Conservation (phyloP, 2,329 filamentous ascomycete species). For the Colletotrichum filicis region DNA sequence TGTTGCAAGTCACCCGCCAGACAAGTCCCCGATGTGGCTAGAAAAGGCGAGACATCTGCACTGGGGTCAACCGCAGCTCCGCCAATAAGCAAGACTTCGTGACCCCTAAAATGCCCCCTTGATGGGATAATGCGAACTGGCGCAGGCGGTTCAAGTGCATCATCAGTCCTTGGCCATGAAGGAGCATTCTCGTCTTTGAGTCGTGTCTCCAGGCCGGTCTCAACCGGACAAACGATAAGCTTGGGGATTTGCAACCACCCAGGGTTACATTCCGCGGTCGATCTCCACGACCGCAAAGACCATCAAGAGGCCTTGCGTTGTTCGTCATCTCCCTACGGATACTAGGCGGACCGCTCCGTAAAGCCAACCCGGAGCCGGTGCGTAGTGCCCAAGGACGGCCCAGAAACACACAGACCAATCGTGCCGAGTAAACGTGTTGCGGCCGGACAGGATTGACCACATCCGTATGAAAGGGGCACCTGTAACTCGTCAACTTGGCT, state of each 20-base stretch:
- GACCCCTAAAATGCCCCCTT: neutral
- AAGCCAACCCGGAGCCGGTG: slow-evolving; percentile 22
- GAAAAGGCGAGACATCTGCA: neutral
- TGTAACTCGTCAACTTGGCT: neutral
- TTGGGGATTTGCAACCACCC: slow-evolving; percentile 5
- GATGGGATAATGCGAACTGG: neutral
- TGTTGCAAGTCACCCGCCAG: slow-evolving; percentile 16
- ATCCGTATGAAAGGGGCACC: neutral
- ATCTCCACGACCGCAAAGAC: slow-evolving; percentile 30
- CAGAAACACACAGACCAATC: slow-evolving; percentile 28
- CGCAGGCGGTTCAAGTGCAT: neutral
- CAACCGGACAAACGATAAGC: neutral
- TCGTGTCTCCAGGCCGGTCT: neutral
- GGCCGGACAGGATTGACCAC: slow-evolving; percentile 2
- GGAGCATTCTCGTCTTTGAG: neutral
- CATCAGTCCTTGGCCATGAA: neutral
- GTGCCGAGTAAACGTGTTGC: neutral
- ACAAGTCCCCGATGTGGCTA: neutral
- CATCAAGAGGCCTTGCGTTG: slow-evolving; percentile 27
- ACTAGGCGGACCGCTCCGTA: slow-evolving; percentile 27
- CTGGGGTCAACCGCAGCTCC: neutral
- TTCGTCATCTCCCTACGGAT: neutral
- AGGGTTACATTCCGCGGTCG: slow-evolving; percentile 22
- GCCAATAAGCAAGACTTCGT: neutral
- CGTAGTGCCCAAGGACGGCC: neutral